These are phyloP conservation scores for Leptographium flavum DNA, from an alignment of 2,329 filamentous ascomycete genomes.

Conservation along the genomic window DNA sequence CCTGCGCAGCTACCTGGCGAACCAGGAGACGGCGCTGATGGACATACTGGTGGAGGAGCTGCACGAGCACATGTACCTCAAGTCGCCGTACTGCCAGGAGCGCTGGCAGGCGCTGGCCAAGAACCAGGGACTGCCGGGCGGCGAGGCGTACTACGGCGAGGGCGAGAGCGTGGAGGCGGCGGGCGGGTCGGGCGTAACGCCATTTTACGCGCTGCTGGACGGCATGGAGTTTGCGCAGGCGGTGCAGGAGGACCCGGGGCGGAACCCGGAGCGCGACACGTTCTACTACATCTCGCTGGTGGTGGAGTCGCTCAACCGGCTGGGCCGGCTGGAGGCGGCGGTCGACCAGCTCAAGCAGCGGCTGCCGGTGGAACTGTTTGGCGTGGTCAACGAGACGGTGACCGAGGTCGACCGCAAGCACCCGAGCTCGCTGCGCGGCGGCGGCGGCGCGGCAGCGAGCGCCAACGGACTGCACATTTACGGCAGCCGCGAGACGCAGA, in stretches of 20 bases:
- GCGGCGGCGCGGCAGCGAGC: not conserved
- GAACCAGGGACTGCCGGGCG: slow-evolving; percentile 34
- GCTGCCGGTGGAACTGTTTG: slow-evolving; percentile 84
- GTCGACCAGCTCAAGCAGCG: slow-evolving; percentile 86
- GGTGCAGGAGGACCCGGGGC: slow-evolving; percentile 73
- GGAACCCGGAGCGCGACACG: slow-evolving; percentile 89
- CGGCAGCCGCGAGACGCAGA: slow-evolving; percentile 55
- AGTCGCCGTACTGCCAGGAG: slow-evolving; percentile 94
- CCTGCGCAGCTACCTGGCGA: slow-evolving; percentile 73
- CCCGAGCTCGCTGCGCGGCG: slow-evolving; percentile 52
- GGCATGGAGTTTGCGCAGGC: slow-evolving; percentile 43
- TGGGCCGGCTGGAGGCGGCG: slow-evolving; percentile 72
- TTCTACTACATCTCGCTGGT: slow-evolving; percentile 85
- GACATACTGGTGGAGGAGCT: slow-evolving; percentile 96
- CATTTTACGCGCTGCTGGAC: slow-evolving; percentile 47
- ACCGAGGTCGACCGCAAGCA: slow-evolving; percentile 87
- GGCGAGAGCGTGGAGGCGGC: not conserved
- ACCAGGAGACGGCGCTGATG: slow-evolving; percentile 81
- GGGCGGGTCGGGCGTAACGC: slow-evolving; percentile 19
- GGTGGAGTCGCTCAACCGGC: slow-evolving; percentile 78
- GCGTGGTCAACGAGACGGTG: slow-evolving; percentile 88
- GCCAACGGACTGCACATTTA: slow-evolving; percentile 36
- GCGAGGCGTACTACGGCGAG: not conserved
- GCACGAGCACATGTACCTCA: slow-evolving; percentile 92
- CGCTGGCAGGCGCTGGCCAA: slow-evolving; percentile 78